Evolutionary conservation across 1,284 basidiomycete genomes (phyloP).

Genomic region (Lignosus rhinocerotis): DNA sequence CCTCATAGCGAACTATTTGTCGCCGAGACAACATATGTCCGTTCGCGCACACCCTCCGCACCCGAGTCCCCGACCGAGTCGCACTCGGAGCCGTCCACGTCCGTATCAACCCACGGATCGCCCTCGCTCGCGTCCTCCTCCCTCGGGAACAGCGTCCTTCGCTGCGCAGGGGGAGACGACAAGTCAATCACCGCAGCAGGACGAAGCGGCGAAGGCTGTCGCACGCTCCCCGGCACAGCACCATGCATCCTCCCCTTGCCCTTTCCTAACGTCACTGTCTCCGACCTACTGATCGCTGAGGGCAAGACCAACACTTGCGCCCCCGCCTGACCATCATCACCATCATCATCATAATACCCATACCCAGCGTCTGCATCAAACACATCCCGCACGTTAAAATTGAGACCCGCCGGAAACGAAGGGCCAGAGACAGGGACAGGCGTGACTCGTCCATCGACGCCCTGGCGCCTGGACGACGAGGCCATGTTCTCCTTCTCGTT

Average conservation of each 20-base stretch:
- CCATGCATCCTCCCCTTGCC: constrained; percentile 17
- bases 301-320: constrained; percentile 16
- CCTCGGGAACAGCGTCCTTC: neutral
- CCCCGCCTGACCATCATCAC: neutral
- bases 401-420: neutral
- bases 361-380: neutral
- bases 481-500: neutral
- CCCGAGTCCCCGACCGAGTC: constrained; percentile 13
- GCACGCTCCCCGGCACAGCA: neutral
- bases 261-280: constrained; percentile 11
- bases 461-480: neutral
- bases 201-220: constrained; percentile 21
- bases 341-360: neutral
- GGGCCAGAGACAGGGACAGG: neutral
- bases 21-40: constrained; percentile 16
- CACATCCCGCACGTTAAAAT: neutral
- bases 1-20: constrained; percentile 13
- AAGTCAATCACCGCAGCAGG: constrained; percentile 11
- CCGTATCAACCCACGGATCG: constrained; percentile 40
- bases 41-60: constrained; percentile 6
- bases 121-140: constrained; percentile 26
- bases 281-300: constrained; percentile 1
- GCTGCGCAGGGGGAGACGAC: constrained; percentile 2
- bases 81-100: constrained; percentile 33
- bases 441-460: neutral